Base-by-base conservation (phyloP, 2,329 filamentous ascomycete genomes). In the Pseudogymnoascus sp. region DNA sequence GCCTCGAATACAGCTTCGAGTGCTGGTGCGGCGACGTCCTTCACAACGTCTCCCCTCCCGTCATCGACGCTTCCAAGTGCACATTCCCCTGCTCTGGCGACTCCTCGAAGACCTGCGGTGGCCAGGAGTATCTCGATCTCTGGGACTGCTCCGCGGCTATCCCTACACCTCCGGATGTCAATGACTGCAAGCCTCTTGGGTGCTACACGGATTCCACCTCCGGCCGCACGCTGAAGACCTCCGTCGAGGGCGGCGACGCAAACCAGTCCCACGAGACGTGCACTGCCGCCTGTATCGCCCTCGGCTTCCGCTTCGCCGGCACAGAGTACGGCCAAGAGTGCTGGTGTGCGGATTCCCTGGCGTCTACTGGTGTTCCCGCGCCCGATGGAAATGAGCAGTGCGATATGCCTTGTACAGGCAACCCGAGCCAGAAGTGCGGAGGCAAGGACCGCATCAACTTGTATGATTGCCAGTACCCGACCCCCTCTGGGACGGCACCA, bases 1-100 rank as follows among this genome's bases (percentile, higher is more conserved):
- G 76, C 40, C 68, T 77, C 19, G 79, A 66, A 59, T 63, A 46
- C 53, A 16, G 28, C 64, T 60, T 16, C 38, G 41, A 64, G 61
- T 60, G 64, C 61, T 50, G 62, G 62, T 40, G 62, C 12, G 59
- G 59, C 7, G 37, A 60, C 19, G 37, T 40, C 31, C 59, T 60
- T 8, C 33, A 60, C 59, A 37, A 37, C 11, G 59, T 24, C 11
- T 56, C 46, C 1, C 46, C 46, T 5, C 46, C 46, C 8, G 46
- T 56, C 26, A 56, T 56, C n/a, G 37, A 40, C n/a, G 60, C 60
- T n/a, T 64, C 65, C 12, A 56, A 62, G 19, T 67, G 65, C 46
- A 62, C 63, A 19, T 66, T 67, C 61, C 26, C 56, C 26, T 67
- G 64, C 43, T 26, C n/a, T 38, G 65, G 65, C 12, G 64, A 66